Conservation (phyloP, 768 basidiomycete species). For the Podaxis carcinomalis region DNA sequence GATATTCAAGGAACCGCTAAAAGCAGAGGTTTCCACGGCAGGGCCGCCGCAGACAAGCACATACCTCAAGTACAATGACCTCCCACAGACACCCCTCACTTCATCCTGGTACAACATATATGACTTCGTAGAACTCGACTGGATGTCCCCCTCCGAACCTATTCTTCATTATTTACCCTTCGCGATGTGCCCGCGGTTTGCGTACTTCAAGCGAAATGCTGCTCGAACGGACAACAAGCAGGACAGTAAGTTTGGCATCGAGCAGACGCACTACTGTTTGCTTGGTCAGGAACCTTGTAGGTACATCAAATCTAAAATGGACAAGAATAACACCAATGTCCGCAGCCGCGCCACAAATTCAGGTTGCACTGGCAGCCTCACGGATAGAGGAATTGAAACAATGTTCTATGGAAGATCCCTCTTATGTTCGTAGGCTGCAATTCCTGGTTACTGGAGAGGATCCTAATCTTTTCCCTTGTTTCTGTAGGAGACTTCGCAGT, state of each 20-base stretch:
- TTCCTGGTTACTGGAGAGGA: background rate
- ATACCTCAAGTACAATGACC: conserved; percentile 42
- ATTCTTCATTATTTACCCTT: conserved; percentile 66
- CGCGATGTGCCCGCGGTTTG: conserved; percentile 77
- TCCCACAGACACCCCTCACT: conserved; percentile 37
- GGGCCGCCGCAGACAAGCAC: conserved; percentile 41
- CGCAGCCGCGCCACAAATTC: conserved; percentile 60
- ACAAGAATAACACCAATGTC: background rate
- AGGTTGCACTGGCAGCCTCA: conserved; percentile 52
- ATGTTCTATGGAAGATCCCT: conserved; percentile 5
- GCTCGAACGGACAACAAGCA: conserved; percentile 37
- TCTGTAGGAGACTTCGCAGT: conserved; percentile 16
- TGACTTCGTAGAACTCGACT: conserved; percentile 81
- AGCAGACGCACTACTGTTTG: conserved; percentile 78
- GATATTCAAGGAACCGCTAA: conserved; percentile 68
- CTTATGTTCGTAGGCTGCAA: background rate
- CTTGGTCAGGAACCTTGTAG: conserved; percentile 69
- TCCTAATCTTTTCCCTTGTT: background rate
- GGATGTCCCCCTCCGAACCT: conserved; percentile 50
- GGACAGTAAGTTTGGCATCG: conserved; percentile 79
- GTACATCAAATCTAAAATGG: conserved; percentile 18
- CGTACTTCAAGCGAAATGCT: conserved; percentile 67
- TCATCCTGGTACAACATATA: conserved; percentile 72
- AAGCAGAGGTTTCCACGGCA: conserved; percentile 50
- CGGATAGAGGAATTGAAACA: conserved; percentile 49